Percentiles rank a stretch among this genome's conserved stretches.
Evolutionary conservation across 2,329 filamentous ascomycete genomes (phyloP).

Genomic region (Graphilbum ipis-grandicollis): DNA sequence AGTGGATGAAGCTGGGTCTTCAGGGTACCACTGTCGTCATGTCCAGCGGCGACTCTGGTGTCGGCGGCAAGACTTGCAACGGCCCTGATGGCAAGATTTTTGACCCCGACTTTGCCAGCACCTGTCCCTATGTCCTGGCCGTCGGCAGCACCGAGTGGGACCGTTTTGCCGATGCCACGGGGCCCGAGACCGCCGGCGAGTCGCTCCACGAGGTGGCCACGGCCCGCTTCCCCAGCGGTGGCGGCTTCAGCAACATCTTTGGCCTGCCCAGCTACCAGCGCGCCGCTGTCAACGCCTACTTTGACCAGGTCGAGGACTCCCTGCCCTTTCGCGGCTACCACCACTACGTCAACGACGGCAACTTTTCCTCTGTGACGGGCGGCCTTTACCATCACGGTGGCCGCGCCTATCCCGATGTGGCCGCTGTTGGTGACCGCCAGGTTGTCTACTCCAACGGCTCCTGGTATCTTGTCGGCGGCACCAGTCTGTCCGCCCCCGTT

Average conservation of each 20-base stretch:
- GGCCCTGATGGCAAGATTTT: constrained; percentile 8
- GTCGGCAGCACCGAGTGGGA: constrained; percentile 18
- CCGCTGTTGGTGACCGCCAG: constrained; percentile 11
- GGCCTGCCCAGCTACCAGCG: constrained; percentile 21
- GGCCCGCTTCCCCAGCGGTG: constrained; percentile 17
- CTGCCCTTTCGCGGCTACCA: constrained; percentile 4
- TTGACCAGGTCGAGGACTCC: constrained; percentile 8
- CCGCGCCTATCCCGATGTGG: constrained; percentile 11
- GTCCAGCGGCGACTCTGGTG: constrained; percentile 27
- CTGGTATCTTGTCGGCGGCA: constrained; percentile 23
- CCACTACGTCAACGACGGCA: background rate
- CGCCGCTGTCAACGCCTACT: constrained; percentile 13
- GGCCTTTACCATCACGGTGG: constrained; percentile 9
- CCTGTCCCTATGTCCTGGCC: constrained; percentile 29
- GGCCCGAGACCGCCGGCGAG: background rate
- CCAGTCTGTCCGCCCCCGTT: constrained; percentile 36
- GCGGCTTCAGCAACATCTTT: constrained; percentile 18
- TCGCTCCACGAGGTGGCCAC: constrained; percentile 10
- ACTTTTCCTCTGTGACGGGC: constrained; percentile 5
- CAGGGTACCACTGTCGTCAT: constrained; percentile 27
- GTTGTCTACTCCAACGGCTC: constrained; percentile 11
- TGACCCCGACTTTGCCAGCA: constrained; percentile 6
- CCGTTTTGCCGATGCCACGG: background rate
- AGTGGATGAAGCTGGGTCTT: constrained; percentile 32
- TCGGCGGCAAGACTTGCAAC: constrained; percentile 14